phyloP scores from a whole-genome alignment of 768 basidiomycete species.

The Nidula microcarpa region DNA sequence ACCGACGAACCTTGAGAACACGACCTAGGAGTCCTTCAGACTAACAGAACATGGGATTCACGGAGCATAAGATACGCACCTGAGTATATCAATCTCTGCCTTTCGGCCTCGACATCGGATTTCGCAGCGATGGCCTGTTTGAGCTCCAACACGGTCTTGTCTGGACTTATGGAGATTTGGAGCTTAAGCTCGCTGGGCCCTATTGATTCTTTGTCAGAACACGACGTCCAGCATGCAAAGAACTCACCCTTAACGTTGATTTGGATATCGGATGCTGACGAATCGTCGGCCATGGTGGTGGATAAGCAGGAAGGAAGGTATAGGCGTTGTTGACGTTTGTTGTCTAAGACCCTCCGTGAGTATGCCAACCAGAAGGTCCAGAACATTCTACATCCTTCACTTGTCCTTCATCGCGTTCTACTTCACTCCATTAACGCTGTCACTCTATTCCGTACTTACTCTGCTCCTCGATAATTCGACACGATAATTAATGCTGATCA shows the following conservation, averaged over 20 bases:
- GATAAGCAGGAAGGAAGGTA: not conserved
- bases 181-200: slow-evolving; percentile 94
- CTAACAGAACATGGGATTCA: not conserved
- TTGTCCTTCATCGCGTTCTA: too few relatives aligned
- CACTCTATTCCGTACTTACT: too few relatives aligned
- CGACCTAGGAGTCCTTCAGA: slow-evolving; percentile 39
- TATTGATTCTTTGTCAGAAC: slow-evolving; percentile 15
- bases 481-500: too few relatives aligned
- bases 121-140: slow-evolving; percentile 86
- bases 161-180: slow-evolving; percentile 73
- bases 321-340: not conserved
- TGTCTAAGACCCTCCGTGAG: too few relatives aligned
- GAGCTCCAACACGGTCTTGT: slow-evolving; percentile 87
- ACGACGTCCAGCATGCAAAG: too few relatives aligned
- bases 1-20: slow-evolving; percentile 59
- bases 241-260: slow-evolving; percentile 67
- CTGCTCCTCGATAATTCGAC: too few relatives aligned
- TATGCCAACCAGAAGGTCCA: too few relatives aligned
- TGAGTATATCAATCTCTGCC: slow-evolving; percentile 91
- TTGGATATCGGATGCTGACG: slow-evolving; percentile 45
- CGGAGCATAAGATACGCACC: slow-evolving; percentile 40
- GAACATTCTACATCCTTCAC: too few relatives aligned
- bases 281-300: slow-evolving; percentile 44
- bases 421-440: too few relatives aligned
- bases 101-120: slow-evolving; percentile 81